These are phyloP conservation scores for Porphyrellus sp. DNA, from an alignment of 1,284 basidiomycete genomes.

Conservation along the genomic window DNA sequence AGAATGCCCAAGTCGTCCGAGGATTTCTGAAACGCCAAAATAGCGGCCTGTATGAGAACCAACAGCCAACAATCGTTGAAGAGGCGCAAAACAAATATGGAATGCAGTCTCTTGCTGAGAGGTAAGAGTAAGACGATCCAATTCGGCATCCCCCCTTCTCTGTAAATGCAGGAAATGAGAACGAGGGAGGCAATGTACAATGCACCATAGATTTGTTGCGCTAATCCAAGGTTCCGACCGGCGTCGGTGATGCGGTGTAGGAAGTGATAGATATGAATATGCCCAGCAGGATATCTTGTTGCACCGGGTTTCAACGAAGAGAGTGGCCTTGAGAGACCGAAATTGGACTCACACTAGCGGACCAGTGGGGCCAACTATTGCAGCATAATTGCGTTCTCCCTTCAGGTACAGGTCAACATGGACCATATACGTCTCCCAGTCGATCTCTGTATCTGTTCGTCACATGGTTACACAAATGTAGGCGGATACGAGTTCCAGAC, in stretches of 20 bases:
- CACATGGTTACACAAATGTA: constrained; percentile 15
- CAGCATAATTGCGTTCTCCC: constrained; percentile 85
- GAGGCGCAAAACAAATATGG: constrained; percentile 87
- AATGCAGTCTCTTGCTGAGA: constrained; percentile 91
- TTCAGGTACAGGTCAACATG: constrained; percentile 79
- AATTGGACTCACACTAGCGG: constrained; percentile 75
- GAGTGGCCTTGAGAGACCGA: not conserved
- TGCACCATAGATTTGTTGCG: constrained; percentile 75
- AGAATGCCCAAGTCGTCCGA: constrained; percentile 62
- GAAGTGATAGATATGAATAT: constrained; percentile 81
- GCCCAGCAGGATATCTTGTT: constrained; percentile 89
- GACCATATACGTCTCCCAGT: constrained; percentile 91
- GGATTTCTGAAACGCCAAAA: constrained; percentile 58
- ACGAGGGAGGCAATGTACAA: constrained; percentile 70
- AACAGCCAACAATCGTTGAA: constrained; percentile 96
- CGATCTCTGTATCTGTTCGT: constrained; percentile 92
- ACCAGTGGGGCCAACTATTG: constrained; percentile 88
- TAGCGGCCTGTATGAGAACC: constrained; percentile 55
- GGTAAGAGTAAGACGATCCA: constrained; percentile 76
- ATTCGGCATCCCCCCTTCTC: constrained; percentile 68
- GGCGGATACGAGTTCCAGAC: constrained; percentile 31
- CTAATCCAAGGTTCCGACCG: constrained; percentile 61
- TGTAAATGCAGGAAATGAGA: constrained; percentile 69
- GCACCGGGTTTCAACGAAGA: constrained; percentile 1
- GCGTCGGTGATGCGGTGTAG: constrained; percentile 64